Base-by-base conservation (phyloP, 305 asterid genomes). In the Solanum aculeatissimum region DNA sequence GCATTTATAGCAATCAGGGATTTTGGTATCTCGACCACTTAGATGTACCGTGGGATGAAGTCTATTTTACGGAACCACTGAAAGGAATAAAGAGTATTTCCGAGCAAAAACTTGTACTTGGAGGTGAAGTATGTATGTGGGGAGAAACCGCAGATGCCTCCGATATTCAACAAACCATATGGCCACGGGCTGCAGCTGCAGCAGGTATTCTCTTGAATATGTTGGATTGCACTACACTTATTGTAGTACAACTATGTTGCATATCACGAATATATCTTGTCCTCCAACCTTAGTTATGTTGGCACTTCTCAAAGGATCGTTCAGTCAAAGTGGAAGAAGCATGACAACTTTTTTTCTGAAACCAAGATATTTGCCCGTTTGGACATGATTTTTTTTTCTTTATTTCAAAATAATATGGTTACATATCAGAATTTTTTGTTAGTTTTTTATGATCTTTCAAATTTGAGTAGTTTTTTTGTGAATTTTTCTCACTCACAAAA, bases 111-210 rank as follows among this genome's bases (percentile, higher is more conserved):
- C 98, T 93, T 75, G 96, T 96, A 85, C 91, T 96, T 58, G 99
- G 99, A 69, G 99, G 98, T 65, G 98, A 96, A 92, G 99, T 93
- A 79, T 96, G 99, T 91, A 92, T 93, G 97, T 96, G 99, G 99
- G 89, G 92, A 66, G 99, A 94, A 89, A 92, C 88, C 32, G 97
- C 93, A 77, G 99, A 96, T 92, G 90, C 99, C 84, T 96, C 99
- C 1, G 86, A 94, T 83, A 92, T 94, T 86, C 97, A 91, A 71
- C 96, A 93, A 88, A 96, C 97, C 84, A 94, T 94, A 91, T 96
- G 99, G 99, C 99, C 99, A 83, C 96, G 99, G 89, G 99, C 99
- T 82, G 99, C 98, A n/a, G 99, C 98, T 18, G 98, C 95, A 53
- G 98, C 99, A 89, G 99, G 99, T 94, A 90, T 87, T 84, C 78